A percentile compares a stretch with the other conserved stretches of the same genome.
Evolutionary conservation across 208 protist genomes (phyloP).

Genomic region (Crithidia fasciculata): DNA sequence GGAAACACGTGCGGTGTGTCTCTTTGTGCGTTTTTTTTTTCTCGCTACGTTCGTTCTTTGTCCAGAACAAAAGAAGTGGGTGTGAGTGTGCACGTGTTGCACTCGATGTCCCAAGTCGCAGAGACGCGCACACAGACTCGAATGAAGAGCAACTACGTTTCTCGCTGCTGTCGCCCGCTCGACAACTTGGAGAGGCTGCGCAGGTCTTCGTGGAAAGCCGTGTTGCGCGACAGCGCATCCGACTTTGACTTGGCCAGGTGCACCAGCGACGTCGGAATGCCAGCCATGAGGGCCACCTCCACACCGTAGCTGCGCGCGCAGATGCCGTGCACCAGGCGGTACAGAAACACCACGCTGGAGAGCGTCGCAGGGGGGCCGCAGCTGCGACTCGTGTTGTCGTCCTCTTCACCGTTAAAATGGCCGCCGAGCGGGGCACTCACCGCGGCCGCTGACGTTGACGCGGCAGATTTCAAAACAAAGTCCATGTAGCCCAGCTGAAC

Average conservation of each 20-base stretch:
- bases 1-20: too few relatives aligned
- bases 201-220: slow-evolving; percentile 65
- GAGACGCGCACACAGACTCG: too few relatives aligned
- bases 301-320: slow-evolving; percentile 92
- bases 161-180: too few relatives aligned
- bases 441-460: neutral
- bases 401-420: neutral
- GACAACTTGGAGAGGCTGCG: slow-evolving; percentile 36
- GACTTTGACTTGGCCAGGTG: slow-evolving; percentile 69
- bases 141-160: too few relatives aligned
- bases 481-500: slow-evolving; percentile 91
- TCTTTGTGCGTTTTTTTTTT: too few relatives aligned
- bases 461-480: slow-evolving; percentile 55
- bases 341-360: slow-evolving; percentile 84
- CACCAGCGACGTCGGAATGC: slow-evolving; percentile 65
- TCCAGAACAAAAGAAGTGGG: too few relatives aligned
- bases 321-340: slow-evolving; percentile 85
- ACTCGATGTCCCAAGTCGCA: too few relatives aligned
- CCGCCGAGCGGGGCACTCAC: neutral
- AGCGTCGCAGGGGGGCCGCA: slow-evolving; percentile 26
- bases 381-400: slow-evolving; percentile 16
- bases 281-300: slow-evolving; percentile 91
- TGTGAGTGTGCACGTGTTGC: too few relatives aligned
- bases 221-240: slow-evolving; percentile 58
- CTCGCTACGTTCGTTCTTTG: neutral